Evolutionary conservation across 2,329 filamentous ascomycete species (phyloP).

Genomic region (Cladosporium phlei): DNA sequence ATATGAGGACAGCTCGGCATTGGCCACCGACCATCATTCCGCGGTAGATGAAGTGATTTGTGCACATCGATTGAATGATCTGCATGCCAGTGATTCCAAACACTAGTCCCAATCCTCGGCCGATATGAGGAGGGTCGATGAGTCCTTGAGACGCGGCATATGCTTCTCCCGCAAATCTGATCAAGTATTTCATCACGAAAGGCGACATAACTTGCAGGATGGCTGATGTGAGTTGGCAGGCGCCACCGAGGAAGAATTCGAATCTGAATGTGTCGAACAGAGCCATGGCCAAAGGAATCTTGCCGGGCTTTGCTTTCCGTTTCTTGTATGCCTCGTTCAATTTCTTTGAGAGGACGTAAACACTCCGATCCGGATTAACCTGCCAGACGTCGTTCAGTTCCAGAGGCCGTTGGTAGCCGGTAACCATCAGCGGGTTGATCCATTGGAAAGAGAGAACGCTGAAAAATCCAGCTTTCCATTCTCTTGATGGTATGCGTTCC

Average conservation of each 20-base stretch:
- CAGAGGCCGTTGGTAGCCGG: constrained; percentile 78
- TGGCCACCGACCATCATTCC: constrained; percentile 91
- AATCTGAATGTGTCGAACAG: constrained; percentile 79
- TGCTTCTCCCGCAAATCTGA: constrained; percentile 75
- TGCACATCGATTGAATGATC: constrained; percentile 70
- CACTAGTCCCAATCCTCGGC: constrained; percentile 73
- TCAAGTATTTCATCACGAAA: constrained; percentile 79
- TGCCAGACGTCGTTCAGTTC: constrained; percentile 82
- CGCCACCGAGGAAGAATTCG: constrained; percentile 82
- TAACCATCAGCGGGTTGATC: constrained; percentile 82
- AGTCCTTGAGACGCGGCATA: constrained; percentile 57
- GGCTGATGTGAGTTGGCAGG: constrained; percentile 67
- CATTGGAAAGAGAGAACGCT: constrained; percentile 79
- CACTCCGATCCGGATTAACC: constrained; percentile 75
- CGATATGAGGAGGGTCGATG: constrained; percentile 61
- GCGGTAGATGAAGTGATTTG: constrained; percentile 87
- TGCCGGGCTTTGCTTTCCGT: constrained; percentile 58
- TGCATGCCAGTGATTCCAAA: constrained; percentile 85
- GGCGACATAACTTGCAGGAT: constrained; percentile 74
- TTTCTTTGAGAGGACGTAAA: constrained; percentile 63
- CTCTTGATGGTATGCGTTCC: constrained; percentile 55
- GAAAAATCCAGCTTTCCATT: constrained; percentile 68
- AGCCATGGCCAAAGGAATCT: constrained; percentile 71
- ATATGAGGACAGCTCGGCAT: constrained; percentile 73
- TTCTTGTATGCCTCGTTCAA: constrained; percentile 61